Base-by-base conservation (phyloP, 192 early-diverging fungal genomes). In the Dissophora globulifera region DNA sequence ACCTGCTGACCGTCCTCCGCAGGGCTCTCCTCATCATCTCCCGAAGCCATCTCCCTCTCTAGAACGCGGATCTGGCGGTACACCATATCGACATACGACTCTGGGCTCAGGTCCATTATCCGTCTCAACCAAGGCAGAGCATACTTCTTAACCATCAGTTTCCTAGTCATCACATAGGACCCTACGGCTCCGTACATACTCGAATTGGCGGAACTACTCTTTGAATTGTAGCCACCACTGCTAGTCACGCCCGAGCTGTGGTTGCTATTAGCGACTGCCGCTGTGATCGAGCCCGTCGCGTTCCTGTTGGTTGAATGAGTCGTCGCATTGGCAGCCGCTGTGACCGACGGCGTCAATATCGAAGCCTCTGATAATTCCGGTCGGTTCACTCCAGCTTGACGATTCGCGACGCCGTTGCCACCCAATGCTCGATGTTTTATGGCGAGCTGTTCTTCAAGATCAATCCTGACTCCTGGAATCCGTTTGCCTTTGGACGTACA, bases 101-200 rank as follows among this genome's bases (percentile, higher is more conserved):
- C 49, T 0, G 50, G 58, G 53, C 86, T 74, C 70, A 84, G 32
- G 6, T 83, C 62, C 60, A 85, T 80, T 16, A 85, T 35, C 33
- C 58, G 42, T 10, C 64, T 70, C 63, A 88, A 48, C 87, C 87
- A 88, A 11, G 70, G 58, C 4, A 68, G 10, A 2, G 84, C 53
- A 80, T 82, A 88, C 35, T 83, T 80, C 31, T 83, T 85, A 27
- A 58, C 78, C 33, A 88, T 59, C 47, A 80, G 46, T 46, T 69
- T 67, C 32, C 87, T 61, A 15, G 74, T 78, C 22, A 58, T 78
- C 7, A 88, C 79, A 70, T 86, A 88, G 12, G 79, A 69, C 46
- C 81, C 82, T 33, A 62, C 67, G 33, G 64, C 65, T 50, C 59
- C 79, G 49, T 46, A 70, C 50, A 53, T 49, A 35, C 42, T 75